Evolutionary conservation across 2,329 filamentous ascomycete genomes (phyloP), one percentile per base, ranked within the genome.

Genomic region (Ceratocystis huliohia): DNA sequence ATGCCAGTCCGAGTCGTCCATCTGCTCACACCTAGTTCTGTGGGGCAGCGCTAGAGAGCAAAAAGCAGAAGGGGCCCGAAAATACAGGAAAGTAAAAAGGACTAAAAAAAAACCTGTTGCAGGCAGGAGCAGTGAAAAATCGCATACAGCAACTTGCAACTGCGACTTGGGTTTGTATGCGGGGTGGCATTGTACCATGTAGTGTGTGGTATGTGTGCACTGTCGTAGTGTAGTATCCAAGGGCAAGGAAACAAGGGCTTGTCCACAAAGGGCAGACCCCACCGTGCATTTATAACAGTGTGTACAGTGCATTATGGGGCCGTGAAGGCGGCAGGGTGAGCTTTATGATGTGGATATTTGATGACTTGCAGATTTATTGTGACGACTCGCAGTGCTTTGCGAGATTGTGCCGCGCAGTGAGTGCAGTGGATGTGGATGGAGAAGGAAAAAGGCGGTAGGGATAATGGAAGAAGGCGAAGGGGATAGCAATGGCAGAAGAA

Each of bases 251-350:
- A 25, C 53, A 57, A 33, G 48, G n/a, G 48, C n/a, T n/a, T 53
- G 6, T n/a, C n/a, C 53, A 30, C 15, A 5, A 28, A 57, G 48
- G 48, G 22, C 48, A 50, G 48, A 50, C 48, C 20, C 48, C 53
- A 30, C 53, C 53, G 53, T 57, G 53, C 22, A 57, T 30, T 28
- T 57, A 57, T 57, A 17, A 57, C 25, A 30, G 53, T 57, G 53
- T 57, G 17, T 57, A 57, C 53, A 57, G 22, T 57, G 28, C 25
- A 57, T 13, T 25, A 28, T 57, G 53, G 53, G 53, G 53, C 53
- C 53, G 53, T 30, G 53, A 17, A 33, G 53, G 53, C 53, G 53
- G 53, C 15, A 57, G 17, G 53, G 15, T 28, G 53, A 57, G 15
- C 22, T 28, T 17, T 30, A 33, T 57, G 28, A 10, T 5, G 53